These are phyloP conservation scores for Fusarium siculi DNA, from an alignment of 2,329 filamentous ascomycete genomes.

Conservation along the genomic window DNA sequence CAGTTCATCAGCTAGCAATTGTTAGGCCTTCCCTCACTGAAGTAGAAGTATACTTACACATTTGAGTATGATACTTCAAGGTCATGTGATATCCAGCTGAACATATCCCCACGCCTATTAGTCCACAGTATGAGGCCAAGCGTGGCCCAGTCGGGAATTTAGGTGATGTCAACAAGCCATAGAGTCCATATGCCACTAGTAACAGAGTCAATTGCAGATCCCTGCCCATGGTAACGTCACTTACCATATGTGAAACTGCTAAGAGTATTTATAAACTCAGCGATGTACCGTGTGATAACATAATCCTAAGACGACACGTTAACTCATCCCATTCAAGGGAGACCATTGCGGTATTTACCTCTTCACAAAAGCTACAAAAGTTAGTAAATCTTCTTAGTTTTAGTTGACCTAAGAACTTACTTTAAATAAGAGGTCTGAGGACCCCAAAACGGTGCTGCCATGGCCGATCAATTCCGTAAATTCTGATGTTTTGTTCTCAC, in stretches of 20 bases:
- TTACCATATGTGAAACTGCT: conserved; percentile 53
- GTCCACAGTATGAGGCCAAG: conserved; percentile 50
- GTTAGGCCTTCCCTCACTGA: not conserved
- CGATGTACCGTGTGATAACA: conserved; percentile 54
- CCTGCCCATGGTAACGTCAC: not conserved
- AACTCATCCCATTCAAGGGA: not conserved
- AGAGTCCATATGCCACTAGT: conserved; percentile 52
- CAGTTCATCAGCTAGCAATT: conserved; percentile 50
- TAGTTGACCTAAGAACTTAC: conserved; percentile 7
- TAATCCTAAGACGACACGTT: conserved; percentile 47
- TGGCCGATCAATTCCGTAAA: not conserved
- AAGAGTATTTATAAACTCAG: conserved; percentile 58
- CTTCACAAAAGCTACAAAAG: conserved; percentile 44
- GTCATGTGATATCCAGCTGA: conserved; percentile 50
- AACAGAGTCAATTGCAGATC: not conserved
- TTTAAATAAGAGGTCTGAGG: conserved; percentile 48
- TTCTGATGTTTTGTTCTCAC: not conserved
- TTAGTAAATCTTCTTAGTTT: not conserved
- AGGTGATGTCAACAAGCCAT: conserved; percentile 46
- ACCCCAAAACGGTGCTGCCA: conserved; percentile 45
- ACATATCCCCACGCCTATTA: conserved; percentile 51
- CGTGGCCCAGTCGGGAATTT: conserved; percentile 40
- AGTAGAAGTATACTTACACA: conserved; percentile 39
- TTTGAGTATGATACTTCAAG: conserved; percentile 50
- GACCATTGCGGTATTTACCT: conserved; percentile 30